Percentiles rank a stretch among this genome's conserved stretches.
Conservation (phyloP, 2,329 filamentous ascomycete genomes). For the Botrytis elliptica region DNA sequence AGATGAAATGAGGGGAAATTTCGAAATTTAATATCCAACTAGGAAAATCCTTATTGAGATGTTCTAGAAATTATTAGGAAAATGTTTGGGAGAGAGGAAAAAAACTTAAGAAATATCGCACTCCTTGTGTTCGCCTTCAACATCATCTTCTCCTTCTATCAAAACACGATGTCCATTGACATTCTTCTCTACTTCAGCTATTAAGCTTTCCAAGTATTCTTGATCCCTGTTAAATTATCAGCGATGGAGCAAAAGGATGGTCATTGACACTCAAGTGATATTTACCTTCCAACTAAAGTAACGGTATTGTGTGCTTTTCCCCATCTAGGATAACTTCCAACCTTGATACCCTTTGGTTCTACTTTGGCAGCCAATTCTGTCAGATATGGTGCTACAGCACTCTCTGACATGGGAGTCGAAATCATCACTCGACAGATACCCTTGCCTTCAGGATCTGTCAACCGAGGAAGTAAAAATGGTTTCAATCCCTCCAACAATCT, state of each 20-base stretch:
- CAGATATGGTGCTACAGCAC: constrained; percentile 77
- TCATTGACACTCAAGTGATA: constrained; percentile 17
- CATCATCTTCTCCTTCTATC: constrained; percentile 71
- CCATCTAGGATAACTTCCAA: constrained; percentile 94
- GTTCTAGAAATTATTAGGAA: constrained; percentile 19
- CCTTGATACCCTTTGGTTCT: constrained; percentile 77
- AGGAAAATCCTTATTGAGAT: constrained; percentile 11
- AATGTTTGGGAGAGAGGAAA: background rate
- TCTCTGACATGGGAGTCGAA: constrained; percentile 85
- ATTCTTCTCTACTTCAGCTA: constrained; percentile 73
- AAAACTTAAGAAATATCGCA: constrained; percentile 11
- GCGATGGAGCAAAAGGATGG: background rate
- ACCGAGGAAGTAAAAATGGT: constrained; percentile 64
- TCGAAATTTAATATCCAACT: background rate
- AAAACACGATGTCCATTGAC: constrained; percentile 70
- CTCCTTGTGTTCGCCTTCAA: constrained; percentile 25
- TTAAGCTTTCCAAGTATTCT: constrained; percentile 73
- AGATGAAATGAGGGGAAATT: background rate
- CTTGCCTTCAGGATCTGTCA: constrained; percentile 77
- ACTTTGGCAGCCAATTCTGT: constrained; percentile 75
- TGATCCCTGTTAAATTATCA: constrained; percentile 53
- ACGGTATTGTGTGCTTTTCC: constrained; percentile 85
- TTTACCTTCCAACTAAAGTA: constrained; percentile 70
- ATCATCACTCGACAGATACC: constrained; percentile 77
- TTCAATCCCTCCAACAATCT: constrained; percentile 74